phyloP scores from a whole-genome alignment of 805 yeast genomes.

The Pichia eremophila region DNA sequence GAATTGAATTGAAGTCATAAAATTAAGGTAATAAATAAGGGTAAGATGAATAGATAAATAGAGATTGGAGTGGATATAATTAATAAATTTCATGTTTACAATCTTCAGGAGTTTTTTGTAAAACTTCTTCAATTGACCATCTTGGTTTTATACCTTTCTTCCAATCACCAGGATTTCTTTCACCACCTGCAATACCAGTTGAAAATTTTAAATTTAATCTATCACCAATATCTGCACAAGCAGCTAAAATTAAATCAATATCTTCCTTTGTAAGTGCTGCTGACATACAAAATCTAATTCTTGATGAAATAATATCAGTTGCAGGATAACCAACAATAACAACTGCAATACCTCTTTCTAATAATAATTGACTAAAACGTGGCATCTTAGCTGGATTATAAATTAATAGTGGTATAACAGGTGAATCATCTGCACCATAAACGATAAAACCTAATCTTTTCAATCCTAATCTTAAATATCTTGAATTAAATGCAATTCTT shows the following conservation, averaged over 20 bases:
- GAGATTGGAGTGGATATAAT: no score
- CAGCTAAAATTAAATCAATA: constrained; percentile 67
- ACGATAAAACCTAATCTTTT: constrained; percentile 90
- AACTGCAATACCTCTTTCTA: constrained; percentile 75
- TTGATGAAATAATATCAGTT: constrained; percentile 79
- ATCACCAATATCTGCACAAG: constrained; percentile 73
- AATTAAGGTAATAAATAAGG: no score
- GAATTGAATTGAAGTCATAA: no score
- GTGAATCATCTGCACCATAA: constrained; percentile 92
- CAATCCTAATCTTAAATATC: constrained; percentile 84
- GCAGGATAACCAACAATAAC: constrained; percentile 98
- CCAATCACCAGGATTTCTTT: constrained; percentile 43
- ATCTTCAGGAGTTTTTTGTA: constrained; percentile 64
- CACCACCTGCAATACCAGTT: constrained; percentile 66
- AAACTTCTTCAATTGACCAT: constrained; percentile 71
- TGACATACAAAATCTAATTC: constrained; percentile 89
- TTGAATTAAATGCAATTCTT: constrained; percentile 91
- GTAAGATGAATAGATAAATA: no score
- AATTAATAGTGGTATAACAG: constrained; percentile 82
- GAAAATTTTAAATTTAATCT: constrained; percentile 63
- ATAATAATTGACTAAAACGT: constrained; percentile 74
- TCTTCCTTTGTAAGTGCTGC: constrained; percentile 91
- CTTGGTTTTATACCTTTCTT: constrained; percentile 51
- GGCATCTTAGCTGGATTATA: constrained; percentile 95
- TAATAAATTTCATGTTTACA: constrained; percentile 26